These are phyloP conservation scores for Exophiala lecanii-corni DNA, from an alignment of 2,329 filamentous ascomycete species.

Conservation along the genomic window DNA sequence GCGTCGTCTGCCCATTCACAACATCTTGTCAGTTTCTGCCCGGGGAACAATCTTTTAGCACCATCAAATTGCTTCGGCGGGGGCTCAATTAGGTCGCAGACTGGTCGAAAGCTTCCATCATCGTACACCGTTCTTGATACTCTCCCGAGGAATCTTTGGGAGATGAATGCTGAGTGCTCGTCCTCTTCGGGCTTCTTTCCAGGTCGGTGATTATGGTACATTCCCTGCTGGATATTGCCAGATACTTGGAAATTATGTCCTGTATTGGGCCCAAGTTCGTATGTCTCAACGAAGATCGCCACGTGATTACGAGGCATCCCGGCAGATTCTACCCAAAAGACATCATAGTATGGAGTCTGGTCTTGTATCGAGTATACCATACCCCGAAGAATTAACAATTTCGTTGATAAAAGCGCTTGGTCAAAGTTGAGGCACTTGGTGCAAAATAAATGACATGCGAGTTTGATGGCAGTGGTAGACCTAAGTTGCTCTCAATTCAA, in stretches of 20 bases:
- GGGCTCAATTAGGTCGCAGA: conserved; percentile 9
- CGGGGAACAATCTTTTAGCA: conserved; percentile 8
- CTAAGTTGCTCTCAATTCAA: too few species aligned
- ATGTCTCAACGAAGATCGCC: conserved; percentile 14
- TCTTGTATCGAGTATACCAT: conserved; percentile 2
- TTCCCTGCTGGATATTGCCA: conserved; percentile 12
- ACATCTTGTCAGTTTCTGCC: conserved; percentile 8
- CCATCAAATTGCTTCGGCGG: conserved; percentile 11
- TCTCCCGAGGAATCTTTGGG: conserved; percentile 9
- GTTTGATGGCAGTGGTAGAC: too few species aligned
- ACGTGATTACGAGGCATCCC: conserved; percentile 12
- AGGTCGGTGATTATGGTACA: conserved; percentile 12
- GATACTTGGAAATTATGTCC: conserved; percentile 15
- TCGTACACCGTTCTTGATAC: conserved; percentile 10
- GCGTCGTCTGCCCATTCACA: conserved; percentile 18
- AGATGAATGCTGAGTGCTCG: conserved; percentile 12
- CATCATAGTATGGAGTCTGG: conserved; percentile 7
- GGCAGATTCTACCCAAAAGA: conserved; percentile 13
- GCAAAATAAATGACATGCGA: too few species aligned
- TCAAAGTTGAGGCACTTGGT: too few species aligned
- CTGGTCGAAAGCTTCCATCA: conserved; percentile 12
- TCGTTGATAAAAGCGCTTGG: not conserved
- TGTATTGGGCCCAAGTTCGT: conserved; percentile 9
- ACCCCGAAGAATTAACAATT: not conserved
- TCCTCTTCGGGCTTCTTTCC: conserved; percentile 14